Evolutionary conservation across 2,329 filamentous ascomycete genomes (phyloP).

Genomic region (Immersiporthe knoxdaviesiana): DNA sequence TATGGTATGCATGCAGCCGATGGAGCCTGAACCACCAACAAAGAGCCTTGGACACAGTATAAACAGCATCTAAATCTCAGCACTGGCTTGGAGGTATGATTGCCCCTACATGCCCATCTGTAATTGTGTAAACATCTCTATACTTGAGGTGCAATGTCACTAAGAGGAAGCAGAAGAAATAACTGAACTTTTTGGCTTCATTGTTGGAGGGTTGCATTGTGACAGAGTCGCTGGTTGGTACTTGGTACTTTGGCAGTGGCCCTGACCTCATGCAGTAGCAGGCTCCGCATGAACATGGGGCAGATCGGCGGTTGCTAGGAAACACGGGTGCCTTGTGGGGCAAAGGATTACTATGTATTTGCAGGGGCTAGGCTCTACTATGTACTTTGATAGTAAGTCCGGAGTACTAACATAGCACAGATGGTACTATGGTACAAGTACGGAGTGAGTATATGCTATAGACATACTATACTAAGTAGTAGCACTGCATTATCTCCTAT

Average conservation of each 20-base stretch:
- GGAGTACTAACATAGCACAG: too few species aligned
- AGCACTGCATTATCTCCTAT: too few species aligned
- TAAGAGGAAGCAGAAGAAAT: too few species aligned
- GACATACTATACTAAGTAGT: too few species aligned
- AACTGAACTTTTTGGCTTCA: too few species aligned
- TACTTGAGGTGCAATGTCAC: background rate
- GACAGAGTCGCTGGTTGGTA: background rate
- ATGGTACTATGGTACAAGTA: too few species aligned
- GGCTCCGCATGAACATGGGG: background rate
- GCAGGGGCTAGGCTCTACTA: too few species aligned
- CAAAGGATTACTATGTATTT: background rate
- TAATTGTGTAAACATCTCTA: background rate
- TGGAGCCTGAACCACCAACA: background rate
- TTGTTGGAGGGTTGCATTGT: background rate
- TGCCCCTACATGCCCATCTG: background rate
- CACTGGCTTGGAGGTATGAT: background rate
- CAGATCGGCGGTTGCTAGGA: background rate
- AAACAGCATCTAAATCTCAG: background rate
- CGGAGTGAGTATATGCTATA: too few species aligned
- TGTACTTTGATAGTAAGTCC: too few species aligned
- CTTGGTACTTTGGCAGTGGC: too few species aligned
- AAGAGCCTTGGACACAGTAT: background rate
- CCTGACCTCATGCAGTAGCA: background rate
- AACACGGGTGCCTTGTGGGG: background rate
- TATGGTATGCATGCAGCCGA: conserved; percentile 1